Conservation (phyloP, 345 rosid genomes). For the Salix suchowensis region DNA sequence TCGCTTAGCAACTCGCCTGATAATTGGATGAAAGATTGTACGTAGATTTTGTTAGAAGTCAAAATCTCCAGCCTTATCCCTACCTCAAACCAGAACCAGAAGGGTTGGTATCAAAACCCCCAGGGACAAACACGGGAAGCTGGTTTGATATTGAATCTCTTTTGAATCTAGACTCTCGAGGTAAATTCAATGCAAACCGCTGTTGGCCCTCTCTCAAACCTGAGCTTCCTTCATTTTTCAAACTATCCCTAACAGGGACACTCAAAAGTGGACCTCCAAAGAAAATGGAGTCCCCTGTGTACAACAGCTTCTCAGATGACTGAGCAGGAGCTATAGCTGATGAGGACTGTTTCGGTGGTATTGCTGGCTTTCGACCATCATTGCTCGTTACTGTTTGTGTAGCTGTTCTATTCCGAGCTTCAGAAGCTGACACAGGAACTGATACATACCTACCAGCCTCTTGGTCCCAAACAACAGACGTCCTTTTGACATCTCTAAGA, state of each 20-base stretch:
- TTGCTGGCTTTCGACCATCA: slow-evolving; percentile 38
- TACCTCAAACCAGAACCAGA: slow-evolving; percentile 46
- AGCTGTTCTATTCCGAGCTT: slow-evolving; percentile 50
- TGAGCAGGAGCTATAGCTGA: slow-evolving; percentile 38
- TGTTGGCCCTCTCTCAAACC: slow-evolving; percentile 56
- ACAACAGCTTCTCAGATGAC: slow-evolving; percentile 67
- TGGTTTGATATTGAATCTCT: slow-evolving; percentile 83
- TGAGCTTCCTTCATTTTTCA: slow-evolving; percentile 47
- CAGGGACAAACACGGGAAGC: slow-evolving; percentile 87
- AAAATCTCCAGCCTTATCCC: neutral
- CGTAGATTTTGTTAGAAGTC: slow-evolving; percentile 2
- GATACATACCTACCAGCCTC: slow-evolving; percentile 93
- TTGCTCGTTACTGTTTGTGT: slow-evolving; percentile 32
- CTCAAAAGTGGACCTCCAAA: slow-evolving; percentile 88
- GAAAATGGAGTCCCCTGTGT: slow-evolving; percentile 93
- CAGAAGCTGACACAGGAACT: slow-evolving; percentile 67
- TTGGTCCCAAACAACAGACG: slow-evolving; percentile 91
- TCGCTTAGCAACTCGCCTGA: neutral
- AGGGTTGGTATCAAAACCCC: slow-evolving; percentile 39
- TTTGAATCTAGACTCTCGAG: slow-evolving; percentile 78
- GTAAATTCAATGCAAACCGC: slow-evolving; percentile 51
- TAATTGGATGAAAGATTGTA: slow-evolving; percentile 2
- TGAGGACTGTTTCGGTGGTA: slow-evolving; percentile 45
- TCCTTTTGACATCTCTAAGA: slow-evolving; percentile 79
- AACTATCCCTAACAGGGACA: slow-evolving; percentile 50